phyloP scores from a whole-genome alignment of 345 rosid species.

The Rhodomyrtus tomentosa region DNA sequence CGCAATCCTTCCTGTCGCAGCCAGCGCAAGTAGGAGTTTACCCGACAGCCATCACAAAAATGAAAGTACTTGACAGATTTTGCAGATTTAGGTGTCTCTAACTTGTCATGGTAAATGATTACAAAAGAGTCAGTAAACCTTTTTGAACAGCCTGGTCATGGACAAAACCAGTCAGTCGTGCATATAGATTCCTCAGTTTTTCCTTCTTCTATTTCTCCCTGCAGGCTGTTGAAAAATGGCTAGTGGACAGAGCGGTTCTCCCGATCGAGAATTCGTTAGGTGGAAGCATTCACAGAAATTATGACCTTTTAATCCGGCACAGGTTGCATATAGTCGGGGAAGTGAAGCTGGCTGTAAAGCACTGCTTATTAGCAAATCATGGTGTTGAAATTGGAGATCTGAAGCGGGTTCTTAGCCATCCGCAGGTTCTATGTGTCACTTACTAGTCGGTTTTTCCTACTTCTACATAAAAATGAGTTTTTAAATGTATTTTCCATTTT shows the following conservation, averaged over 20 bases:
- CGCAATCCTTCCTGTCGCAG: not conserved
- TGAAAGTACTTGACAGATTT: not conserved
- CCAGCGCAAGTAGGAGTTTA: not conserved
- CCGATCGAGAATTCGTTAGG: constrained; percentile 97
- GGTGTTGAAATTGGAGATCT: constrained; percentile 74
- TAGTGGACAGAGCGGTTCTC: constrained; percentile 90
- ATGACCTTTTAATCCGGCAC: constrained; percentile 86
- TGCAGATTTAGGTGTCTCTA: not conserved
- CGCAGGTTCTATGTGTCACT: constrained; percentile 45
- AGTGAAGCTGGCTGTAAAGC: constrained; percentile 81
- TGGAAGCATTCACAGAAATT: constrained; percentile 97
- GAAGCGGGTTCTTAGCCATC: constrained; percentile 92
- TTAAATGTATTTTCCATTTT: not conserved
- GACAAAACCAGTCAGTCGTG: not conserved
- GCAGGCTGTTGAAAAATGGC: constrained; percentile 86
- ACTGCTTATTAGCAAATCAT: constrained; percentile 85
- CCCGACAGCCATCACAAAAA: not conserved
- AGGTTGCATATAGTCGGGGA: constrained; percentile 95
- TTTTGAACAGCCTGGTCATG: not conserved
- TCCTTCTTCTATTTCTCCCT: not conserved
- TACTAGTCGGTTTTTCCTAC: not conserved
- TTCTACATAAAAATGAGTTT: not conserved
- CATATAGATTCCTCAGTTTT: not conserved
- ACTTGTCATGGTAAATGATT: not conserved
- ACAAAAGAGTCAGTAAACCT: not conserved